A percentile compares a stretch with the other conserved stretches of the same genome.
phyloP scores from a whole-genome alignment of 1,139 yeast species.

The Lodderomyces beijingensis region DNA sequence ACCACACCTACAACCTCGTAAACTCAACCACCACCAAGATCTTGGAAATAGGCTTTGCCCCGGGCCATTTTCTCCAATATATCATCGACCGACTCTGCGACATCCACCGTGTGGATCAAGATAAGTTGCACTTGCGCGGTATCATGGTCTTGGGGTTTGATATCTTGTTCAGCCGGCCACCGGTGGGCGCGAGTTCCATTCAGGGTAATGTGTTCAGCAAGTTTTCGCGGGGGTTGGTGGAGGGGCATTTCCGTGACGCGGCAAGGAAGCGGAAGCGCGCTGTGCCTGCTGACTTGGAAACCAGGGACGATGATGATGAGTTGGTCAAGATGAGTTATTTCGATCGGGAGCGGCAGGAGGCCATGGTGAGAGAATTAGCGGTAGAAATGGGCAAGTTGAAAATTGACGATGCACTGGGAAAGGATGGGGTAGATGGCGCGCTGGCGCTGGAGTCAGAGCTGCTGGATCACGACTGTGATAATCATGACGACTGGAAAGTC shows the following conservation, averaged over 20 bases:
- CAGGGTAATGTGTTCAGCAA: constrained; percentile 84
- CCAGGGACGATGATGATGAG: constrained; percentile 3
- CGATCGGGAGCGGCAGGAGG: constrained; percentile 25
- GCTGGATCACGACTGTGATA: too few relatives aligned
- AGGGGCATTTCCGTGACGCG: constrained; percentile 49
- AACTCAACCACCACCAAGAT: constrained; percentile 24
- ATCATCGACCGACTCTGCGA: constrained; percentile 38
- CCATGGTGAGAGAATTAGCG: neutral
- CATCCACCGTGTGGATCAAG: constrained; percentile 27
- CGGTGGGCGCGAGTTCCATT: constrained; percentile 69
- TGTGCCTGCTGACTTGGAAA: neutral
- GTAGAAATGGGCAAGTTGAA: neutral
- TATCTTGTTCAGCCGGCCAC: constrained; percentile 72
- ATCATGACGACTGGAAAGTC: constrained; percentile 21
- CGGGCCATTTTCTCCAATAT: constrained; percentile 94
- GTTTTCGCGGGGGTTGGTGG: constrained; percentile 57
- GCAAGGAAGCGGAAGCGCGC: constrained; percentile 13
- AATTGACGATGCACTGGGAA: neutral
- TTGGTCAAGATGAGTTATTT: constrained; percentile 21
- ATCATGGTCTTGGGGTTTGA: constrained; percentile 85
- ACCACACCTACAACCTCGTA: constrained; percentile 26
- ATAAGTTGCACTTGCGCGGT: constrained; percentile 41
- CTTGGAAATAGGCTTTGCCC: constrained; percentile 71
- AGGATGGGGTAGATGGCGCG: neutral
- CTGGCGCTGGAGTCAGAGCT: neutral